Percentiles rank a stretch among this genome's conserved stretches.
These are phyloP conservation scores for Calonectria crousiana DNA, from an alignment of 2,329 filamentous ascomycete species.

Conservation along the genomic window DNA sequence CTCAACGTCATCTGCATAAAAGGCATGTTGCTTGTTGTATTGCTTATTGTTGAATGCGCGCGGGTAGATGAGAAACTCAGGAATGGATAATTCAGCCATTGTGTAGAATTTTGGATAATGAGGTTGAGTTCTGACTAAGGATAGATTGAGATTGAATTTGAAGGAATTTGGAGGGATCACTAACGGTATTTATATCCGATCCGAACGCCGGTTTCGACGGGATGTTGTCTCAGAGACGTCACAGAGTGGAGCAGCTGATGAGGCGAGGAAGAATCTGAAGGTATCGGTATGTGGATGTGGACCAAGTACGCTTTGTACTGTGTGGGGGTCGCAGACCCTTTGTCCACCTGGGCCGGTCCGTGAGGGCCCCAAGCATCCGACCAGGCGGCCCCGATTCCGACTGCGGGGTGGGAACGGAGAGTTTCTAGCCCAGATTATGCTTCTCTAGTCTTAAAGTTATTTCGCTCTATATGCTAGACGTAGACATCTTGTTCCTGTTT, in stretches of 20 bases:
- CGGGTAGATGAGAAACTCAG: constrained; percentile 6
- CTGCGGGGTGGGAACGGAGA: background rate
- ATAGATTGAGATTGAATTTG: background rate
- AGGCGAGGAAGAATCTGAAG: background rate
- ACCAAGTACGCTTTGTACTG: background rate
- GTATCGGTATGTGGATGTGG: background rate
- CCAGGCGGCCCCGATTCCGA: background rate
- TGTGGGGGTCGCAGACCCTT: background rate
- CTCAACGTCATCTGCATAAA: constrained; percentile 9
- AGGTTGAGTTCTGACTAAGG: background rate
- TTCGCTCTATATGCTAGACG: background rate
- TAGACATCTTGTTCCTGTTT: background rate
- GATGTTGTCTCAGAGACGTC: background rate
- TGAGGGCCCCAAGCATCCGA: background rate
- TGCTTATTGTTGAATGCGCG: constrained; percentile 16
- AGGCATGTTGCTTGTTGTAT: constrained; percentile 4
- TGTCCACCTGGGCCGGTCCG: background rate
- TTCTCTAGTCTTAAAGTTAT: background rate
- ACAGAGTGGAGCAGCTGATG: background rate
- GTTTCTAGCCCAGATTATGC: background rate
- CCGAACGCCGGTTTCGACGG: background rate
- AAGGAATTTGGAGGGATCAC: background rate
- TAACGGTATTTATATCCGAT: background rate
- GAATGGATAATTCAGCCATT: background rate
- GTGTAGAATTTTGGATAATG: background rate